These are phyloP conservation scores for Mycena citricolor DNA, from an alignment of 1,284 basidiomycete species.

Conservation along the genomic window DNA sequence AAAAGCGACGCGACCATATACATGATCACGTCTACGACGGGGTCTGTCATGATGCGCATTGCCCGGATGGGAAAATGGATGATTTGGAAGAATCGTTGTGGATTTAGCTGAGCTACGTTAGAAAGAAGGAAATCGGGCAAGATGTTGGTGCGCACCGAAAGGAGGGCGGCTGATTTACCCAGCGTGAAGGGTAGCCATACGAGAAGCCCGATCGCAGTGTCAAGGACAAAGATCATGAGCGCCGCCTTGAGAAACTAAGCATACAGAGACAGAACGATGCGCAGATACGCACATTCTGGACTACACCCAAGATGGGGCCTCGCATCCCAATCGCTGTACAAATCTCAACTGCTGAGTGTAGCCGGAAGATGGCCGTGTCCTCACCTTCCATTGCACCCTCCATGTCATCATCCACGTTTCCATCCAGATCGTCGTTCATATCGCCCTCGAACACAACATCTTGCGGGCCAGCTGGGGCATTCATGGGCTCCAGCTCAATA, in stretches of 20 bases:
- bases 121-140: too few relatives aligned
- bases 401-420: conserved; percentile 80
- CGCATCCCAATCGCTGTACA: conserved; percentile 81
- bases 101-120: conserved; percentile 56
- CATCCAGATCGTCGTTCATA: conserved; percentile 60
- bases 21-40: conserved; percentile 73
- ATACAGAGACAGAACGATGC: conserved; percentile 20
- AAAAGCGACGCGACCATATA: conserved; percentile 53
- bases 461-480: conserved; percentile 4
- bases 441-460: conserved; percentile 32
- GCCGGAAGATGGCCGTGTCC: conserved; percentile 20
- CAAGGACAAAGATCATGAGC: conserved; percentile 82
- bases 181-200: conserved; percentile 83
- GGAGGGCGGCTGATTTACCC: conserved; percentile 76
- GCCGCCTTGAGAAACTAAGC: conserved; percentile 51
- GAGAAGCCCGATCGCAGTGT: conserved; percentile 78
- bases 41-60: conserved; percentile 83
- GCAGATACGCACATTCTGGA: conserved; percentile 73
- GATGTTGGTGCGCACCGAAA: conserved; percentile 69
- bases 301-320: conserved; percentile 79
- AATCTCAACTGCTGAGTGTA: conserved; percentile 15
- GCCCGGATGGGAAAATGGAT: conserved; percentile 75
- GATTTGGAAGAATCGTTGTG: conserved; percentile 66
- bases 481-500: conserved; percentile 6
- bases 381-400: conserved; percentile 86